phyloP scores from a whole-genome alignment of 2,329 filamentous ascomycete genomes.

The Aspergillus sp. region DNA sequence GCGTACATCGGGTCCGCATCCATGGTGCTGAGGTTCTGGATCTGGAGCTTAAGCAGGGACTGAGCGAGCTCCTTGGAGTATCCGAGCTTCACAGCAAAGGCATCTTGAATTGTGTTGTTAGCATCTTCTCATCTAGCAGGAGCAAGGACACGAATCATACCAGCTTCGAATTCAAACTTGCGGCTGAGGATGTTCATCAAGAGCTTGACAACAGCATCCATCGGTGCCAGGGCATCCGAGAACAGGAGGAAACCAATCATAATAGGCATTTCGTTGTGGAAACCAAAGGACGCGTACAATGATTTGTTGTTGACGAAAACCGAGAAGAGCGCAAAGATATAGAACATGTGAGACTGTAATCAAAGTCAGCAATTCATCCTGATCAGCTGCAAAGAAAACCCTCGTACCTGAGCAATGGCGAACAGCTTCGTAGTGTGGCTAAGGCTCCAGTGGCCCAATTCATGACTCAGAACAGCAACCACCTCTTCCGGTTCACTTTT shows the following conservation, averaged over 20 bases:
- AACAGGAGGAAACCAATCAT: constrained; percentile 97
- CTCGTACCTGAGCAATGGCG: constrained; percentile 69
- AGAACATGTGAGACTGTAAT: constrained; percentile 79
- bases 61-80: constrained; percentile 77
- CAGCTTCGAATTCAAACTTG: constrained; percentile 93
- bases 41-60: constrained; percentile 93
- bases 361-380: constrained; percentile 2
- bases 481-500: constrained; percentile 91
- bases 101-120: constrained; percentile 49
- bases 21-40: constrained; percentile 97
- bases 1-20: constrained; percentile 98
- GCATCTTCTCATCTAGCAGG: constrained; percentile 8
- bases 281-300: constrained; percentile 87
- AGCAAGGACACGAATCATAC: constrained; percentile 33
- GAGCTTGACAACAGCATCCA: constrained; percentile 91
- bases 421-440: constrained; percentile 92
- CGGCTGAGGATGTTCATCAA: constrained; percentile 94
- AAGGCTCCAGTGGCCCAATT: constrained; percentile 94
- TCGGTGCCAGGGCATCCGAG: constrained; percentile 90
- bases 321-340: constrained; percentile 93
- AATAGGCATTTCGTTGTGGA: constrained; percentile 75
- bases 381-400: constrained; percentile 12
- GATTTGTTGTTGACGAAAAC: constrained; percentile 95
- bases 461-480: constrained; percentile 89
- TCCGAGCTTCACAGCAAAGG: constrained; percentile 78